Conservation (phyloP, 345 rosid species). For the Arabis hirsuta region DNA sequence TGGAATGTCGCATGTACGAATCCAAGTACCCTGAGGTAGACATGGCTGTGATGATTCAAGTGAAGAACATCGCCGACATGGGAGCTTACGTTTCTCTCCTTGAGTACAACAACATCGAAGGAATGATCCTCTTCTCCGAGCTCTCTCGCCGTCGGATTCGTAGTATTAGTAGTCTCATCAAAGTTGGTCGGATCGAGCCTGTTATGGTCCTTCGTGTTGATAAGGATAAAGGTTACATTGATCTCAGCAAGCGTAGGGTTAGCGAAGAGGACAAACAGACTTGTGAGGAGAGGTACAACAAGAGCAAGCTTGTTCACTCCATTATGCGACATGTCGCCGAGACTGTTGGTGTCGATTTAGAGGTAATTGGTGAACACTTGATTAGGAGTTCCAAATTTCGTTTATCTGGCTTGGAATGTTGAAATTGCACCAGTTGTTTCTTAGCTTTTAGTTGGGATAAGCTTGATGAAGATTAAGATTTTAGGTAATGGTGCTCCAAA, state of each 20-base stretch:
- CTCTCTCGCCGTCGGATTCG: conserved; percentile 97
- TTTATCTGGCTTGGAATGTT: neutral
- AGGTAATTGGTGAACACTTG: conserved; percentile 49
- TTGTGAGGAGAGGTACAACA: conserved; percentile 88
- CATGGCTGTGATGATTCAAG: conserved; percentile 97
- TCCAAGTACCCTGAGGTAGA: conserved; percentile 86
- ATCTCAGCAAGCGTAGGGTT: conserved; percentile 87
- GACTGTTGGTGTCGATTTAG: conserved; percentile 36
- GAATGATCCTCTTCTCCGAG: conserved; percentile 94
- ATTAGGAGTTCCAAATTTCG: neutral
- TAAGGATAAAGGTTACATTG: conserved; percentile 90
- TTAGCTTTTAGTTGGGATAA: neutral
- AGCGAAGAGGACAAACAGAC: conserved; percentile 84
- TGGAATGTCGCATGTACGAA: conserved; percentile 95
- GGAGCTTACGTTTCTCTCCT: conserved; percentile 91
- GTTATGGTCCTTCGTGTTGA: conserved; percentile 96
- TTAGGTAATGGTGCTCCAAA: neutral
- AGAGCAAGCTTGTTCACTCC: conserved; percentile 69
- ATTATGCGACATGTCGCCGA: conserved; percentile 35
- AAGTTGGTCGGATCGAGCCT: conserved; percentile 93
- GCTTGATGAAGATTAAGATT: neutral
- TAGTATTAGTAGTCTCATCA: conserved; percentile 83
- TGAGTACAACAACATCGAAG: conserved; percentile 91
- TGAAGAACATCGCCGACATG: conserved; percentile 91
- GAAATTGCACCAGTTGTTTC: no score